Percentiles rank a stretch among this genome's conserved stretches.
Evolutionary conservation across 2,329 filamentous ascomycete genomes (phyloP).

Genomic region (Fusarium concolor): DNA sequence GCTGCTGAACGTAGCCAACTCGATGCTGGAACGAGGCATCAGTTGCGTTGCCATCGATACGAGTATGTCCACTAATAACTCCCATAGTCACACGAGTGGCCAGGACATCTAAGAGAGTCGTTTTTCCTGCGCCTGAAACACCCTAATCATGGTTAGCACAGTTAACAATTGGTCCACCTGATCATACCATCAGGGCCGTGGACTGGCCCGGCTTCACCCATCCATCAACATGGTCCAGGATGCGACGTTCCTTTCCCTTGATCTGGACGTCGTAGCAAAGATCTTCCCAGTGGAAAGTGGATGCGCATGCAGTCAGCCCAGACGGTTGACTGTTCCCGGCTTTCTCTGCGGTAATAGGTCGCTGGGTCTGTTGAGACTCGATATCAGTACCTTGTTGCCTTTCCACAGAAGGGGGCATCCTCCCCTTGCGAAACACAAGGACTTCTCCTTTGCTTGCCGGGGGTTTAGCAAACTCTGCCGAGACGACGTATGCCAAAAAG

Average conservation of each 20-base stretch:
- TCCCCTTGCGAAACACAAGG: constrained; percentile 69
- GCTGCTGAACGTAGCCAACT: constrained; percentile 79
- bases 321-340: too few species aligned
- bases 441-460: constrained; percentile 73
- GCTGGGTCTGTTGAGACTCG: neutral
- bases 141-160: constrained; percentile 51
- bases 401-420: constrained; percentile 59
- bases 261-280: constrained; percentile 72
- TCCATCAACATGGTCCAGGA: constrained; percentile 77
- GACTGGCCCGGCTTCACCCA: constrained; percentile 82
- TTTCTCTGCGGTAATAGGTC: neutral
- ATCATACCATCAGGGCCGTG: constrained; percentile 60
- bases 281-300: constrained; percentile 75
- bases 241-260: constrained; percentile 67
- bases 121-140: constrained; percentile 80
- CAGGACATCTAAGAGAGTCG: constrained; percentile 77
- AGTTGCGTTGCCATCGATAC: constrained; percentile 73
- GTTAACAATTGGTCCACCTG: too few species aligned
- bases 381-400: too few species aligned
- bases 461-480: constrained; percentile 72
- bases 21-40: constrained; percentile 74
- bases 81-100: constrained; percentile 79
- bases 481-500: constrained; percentile 70
- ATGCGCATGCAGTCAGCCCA: constrained; percentile 4
- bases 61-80: constrained; percentile 75